Percentiles rank a stretch among this genome's conserved stretches.
Conservation (phyloP, 768 basidiomycete genomes). For the Amanita inopinata region DNA sequence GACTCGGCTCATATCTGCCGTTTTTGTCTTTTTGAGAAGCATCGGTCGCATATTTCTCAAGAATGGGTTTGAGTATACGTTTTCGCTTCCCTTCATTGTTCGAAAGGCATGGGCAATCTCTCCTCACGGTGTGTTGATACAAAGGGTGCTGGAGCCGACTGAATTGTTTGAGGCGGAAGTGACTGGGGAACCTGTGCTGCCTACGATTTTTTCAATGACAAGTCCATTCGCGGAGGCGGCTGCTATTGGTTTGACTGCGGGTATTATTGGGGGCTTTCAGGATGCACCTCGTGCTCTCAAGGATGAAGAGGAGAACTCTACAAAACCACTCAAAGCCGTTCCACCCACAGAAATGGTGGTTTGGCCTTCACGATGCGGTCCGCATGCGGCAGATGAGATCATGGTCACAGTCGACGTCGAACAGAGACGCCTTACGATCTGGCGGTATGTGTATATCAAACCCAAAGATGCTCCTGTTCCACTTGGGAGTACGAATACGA, state of each 20-base stretch:
- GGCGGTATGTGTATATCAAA: constrained; percentile 64
- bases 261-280: constrained; percentile 41
- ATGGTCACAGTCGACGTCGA: constrained; percentile 51
- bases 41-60: constrained; percentile 62
- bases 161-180: constrained; percentile 58
- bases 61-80: constrained; percentile 67
- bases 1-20: constrained; percentile 37
- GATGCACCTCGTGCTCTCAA: constrained; percentile 28
- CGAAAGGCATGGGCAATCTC: constrained; percentile 68
- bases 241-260: constrained; percentile 56
- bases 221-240: constrained; percentile 69
- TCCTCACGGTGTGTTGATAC: constrained; percentile 74
- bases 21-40: constrained; percentile 72
- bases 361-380: constrained; percentile 39
- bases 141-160: constrained; percentile 56
- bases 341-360: constrained; percentile 57
- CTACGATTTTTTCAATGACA: constrained; percentile 72
- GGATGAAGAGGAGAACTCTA: constrained; percentile 45
- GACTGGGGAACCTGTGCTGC: constrained; percentile 61
- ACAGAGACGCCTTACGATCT: constrained; percentile 46
- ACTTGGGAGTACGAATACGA: constrained; percentile 15
- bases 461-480: constrained; percentile 45
- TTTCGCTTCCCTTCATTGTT: constrained; percentile 74
- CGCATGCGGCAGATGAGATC: constrained; percentile 32
- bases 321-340: constrained; percentile 42